Percentiles rank a stretch among this genome's conserved stretches.
Evolutionary conservation across 2,329 filamentous ascomycete genomes (phyloP).

Genomic region (Beauveria varroae): DNA sequence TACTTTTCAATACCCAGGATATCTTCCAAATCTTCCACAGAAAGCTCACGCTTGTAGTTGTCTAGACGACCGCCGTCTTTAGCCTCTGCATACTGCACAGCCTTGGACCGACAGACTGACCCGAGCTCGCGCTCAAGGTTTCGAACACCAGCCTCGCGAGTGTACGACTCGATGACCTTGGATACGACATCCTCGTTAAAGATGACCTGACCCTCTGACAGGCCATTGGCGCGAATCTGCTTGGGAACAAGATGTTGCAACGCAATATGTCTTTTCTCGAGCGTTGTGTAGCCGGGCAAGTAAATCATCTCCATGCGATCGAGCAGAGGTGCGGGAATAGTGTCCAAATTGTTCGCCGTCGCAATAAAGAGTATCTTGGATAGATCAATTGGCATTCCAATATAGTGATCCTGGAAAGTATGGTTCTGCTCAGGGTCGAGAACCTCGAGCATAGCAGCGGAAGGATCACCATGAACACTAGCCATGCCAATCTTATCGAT

Average conservation of each 20-base stretch:
- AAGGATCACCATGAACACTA: constrained; percentile 92
- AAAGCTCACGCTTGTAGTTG: constrained; percentile 66
- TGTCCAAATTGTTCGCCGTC: constrained; percentile 90
- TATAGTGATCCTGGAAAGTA: constrained; percentile 90
- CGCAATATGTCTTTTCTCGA: constrained; percentile 95
- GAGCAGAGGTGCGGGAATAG: constrained; percentile 85
- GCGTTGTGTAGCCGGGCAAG: constrained; percentile 88
- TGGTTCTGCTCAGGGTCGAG: constrained; percentile 96
- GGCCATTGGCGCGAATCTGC: constrained; percentile 84
- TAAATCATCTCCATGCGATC: constrained; percentile 97
- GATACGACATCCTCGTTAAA: constrained; percentile 81
- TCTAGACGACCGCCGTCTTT: constrained; percentile 64
- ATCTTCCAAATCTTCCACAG: constrained; percentile 73
- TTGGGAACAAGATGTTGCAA: constrained; percentile 91
- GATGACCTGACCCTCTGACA: constrained; percentile 64
- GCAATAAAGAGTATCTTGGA: constrained; percentile 97
- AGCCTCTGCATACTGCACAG: constrained; percentile 88
- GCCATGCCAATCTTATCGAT: constrained; percentile 93
- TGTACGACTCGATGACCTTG: constrained; percentile 94
- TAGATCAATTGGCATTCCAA: constrained; percentile 90
- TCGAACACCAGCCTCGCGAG: constrained; percentile 89
- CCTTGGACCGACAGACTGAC: constrained; percentile 88
- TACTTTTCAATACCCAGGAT: constrained; percentile 91
- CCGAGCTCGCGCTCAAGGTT: constrained; percentile 95
- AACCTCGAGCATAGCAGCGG: constrained; percentile 95